Base-by-base conservation (phyloP, 148 eudicot species). In the Selenicereus undatus region DNA sequence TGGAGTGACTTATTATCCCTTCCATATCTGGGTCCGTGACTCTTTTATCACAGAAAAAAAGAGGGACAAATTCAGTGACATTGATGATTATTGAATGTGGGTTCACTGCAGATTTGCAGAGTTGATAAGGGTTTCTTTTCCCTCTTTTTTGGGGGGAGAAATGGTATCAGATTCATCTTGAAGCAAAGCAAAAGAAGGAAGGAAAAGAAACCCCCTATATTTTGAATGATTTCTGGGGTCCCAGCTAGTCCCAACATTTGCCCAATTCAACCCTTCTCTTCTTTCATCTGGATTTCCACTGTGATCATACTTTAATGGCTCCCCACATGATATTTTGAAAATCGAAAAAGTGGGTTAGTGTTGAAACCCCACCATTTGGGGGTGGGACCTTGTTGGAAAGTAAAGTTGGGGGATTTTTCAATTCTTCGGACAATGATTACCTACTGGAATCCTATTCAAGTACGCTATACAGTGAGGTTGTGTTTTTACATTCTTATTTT, bases 261-360 rank as follows among this genome's bases (percentile, higher is more conserved):
- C 52, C 52, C 52, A 4, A 5, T 48, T 48, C 52, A 1, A 16
- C 22, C 16, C 22, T 83, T 76, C 81, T 64, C 68, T 64, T 5
- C 39, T 24, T 32, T 43, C 56, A 62, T 78, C 77, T 68, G 50
- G 54, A 51, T 60, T 73, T 56, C 68, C 69, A 50, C 80, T 87
- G 81, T 85, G 79, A 76, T 79, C 77, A 73, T 80, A 39, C 81
- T 82, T 82, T 82, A 82, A 83, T 83, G 84, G 86, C 86, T 89
- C 87, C 87, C 56, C 83, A 83, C 83, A 79, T 86, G 86, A 82
- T 83, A 75, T 76, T 84, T 85, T 66, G 50, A 32, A 32, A 51
- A 64, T 21, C 17, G 27, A 56, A 45, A 77, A 75, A 75, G 27
- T 76, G 71, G 77, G 58, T 36, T 29, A 62, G n/a, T 74, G 36